Percentiles rank a stretch among this genome's conserved stretches.
These are phyloP conservation scores for Yamadazyma trypodendri DNA, from an alignment of 1,139 yeast species.

Conservation along the genomic window DNA sequence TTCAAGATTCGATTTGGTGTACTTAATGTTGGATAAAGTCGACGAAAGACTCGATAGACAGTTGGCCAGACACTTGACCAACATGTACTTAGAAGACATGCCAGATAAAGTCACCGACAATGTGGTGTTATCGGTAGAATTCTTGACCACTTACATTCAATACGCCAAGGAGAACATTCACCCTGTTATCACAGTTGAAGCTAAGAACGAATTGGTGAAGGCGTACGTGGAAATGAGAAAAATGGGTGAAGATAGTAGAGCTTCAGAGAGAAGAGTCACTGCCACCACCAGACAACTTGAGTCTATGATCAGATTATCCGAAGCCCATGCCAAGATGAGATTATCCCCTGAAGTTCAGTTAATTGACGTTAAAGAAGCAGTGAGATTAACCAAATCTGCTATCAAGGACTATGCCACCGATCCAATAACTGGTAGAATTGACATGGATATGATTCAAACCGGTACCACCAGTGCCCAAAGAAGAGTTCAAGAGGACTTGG, in stretches of 20 bases:
- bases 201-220: conserved; percentile 83
- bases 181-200: conserved; percentile 76
- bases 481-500: conserved; percentile 70
- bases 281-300: conserved; percentile 98
- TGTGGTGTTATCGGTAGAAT: conserved; percentile 81
- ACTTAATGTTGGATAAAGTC: conserved; percentile 86
- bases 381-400: conserved; percentile 86
- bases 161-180: conserved; percentile 82
- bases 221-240: conserved; percentile 93
- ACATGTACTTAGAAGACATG: conserved; percentile 85
- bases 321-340: conserved; percentile 98
- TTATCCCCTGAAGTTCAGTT: conserved; percentile 68
- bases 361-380: conserved; percentile 91
- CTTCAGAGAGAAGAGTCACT: conserved; percentile 87
- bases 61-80: conserved; percentile 86
- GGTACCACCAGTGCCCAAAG: conserved; percentile 92
- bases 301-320: conserved; percentile 90
- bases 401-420: conserved; percentile 98
- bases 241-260: conserved; percentile 86
- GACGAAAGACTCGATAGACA: conserved; percentile 83
- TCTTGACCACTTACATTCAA: conserved; percentile 82
- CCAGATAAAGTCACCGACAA: conserved; percentile 69
- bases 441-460: conserved; percentile 95
- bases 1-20: conserved; percentile 92
- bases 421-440: conserved; percentile 93